A percentile compares a stretch with the other conserved stretches of the same genome.
Evolutionary conservation across 140 eudicot genomes (phyloP).

Genomic region (Bidens hawaiensis): DNA sequence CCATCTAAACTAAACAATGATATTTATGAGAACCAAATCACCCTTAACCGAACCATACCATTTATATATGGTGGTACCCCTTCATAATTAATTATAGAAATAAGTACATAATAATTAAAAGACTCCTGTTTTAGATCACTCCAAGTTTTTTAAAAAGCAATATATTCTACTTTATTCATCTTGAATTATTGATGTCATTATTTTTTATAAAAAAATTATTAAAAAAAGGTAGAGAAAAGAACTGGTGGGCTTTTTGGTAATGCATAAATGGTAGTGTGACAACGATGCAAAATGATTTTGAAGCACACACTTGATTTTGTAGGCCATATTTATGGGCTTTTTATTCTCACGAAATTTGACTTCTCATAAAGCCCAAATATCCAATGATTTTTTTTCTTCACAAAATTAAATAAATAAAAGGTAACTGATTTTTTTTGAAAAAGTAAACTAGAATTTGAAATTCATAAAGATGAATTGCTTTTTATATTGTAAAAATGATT

Average conservation of each 20-base stretch:
- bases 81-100: neutral
- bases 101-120: neutral
- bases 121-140: slow-evolving; percentile 24
- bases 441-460: neutral
- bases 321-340: slow-evolving; percentile 25
- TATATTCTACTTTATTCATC: slow-evolving; percentile 21
- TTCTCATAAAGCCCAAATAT: slow-evolving; percentile 18
- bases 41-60: too few relatives aligned
- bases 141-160: slow-evolving; percentile 1
- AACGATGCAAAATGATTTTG: slow-evolving; percentile 25
- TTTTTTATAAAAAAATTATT: neutral
- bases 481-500: neutral
- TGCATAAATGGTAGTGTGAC: slow-evolving; percentile 29
- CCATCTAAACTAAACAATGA: too few relatives aligned
- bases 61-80: too few relatives aligned
- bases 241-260: slow-evolving; percentile 23
- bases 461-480: neutral
- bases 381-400: neutral
- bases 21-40: too few relatives aligned
- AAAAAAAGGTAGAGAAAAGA: neutral
- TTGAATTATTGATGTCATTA: slow-evolving; percentile 27
- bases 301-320: slow-evolving; percentile 29
- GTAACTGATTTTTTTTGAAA: neutral
- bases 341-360: slow-evolving; percentile 9
- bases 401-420: too few relatives aligned